phyloP scores from a whole-genome alignment of 805 yeast genomes.

The Wickerhamomyces bovis region DNA sequence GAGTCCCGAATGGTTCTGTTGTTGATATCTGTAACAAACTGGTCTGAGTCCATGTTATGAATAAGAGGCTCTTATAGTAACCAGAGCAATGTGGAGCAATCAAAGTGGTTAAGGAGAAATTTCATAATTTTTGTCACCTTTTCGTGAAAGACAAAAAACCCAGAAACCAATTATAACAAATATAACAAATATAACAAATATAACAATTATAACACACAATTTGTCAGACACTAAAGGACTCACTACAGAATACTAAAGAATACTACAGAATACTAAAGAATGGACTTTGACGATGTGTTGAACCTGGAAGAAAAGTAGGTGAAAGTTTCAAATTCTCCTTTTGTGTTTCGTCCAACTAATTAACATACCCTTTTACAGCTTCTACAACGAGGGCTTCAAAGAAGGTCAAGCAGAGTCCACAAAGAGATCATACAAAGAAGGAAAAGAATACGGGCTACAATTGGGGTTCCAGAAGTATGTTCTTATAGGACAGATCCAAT shows the following conservation, averaged over 20 bases:
- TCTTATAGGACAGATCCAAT: slow-evolving; percentile 61
- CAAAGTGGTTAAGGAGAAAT: no score
- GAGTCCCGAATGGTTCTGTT: neutral
- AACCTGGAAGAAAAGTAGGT: slow-evolving; percentile 49
- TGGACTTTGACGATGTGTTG: slow-evolving; percentile 48
- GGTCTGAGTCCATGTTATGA: neutral
- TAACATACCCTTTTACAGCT: no score
- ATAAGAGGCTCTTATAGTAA: no score
- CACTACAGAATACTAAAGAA: neutral
- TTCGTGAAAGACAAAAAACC: neutral
- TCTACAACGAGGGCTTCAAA: slow-evolving; percentile 59
- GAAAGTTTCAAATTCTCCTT: no score
- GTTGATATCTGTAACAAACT: no score
- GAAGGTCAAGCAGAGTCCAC: slow-evolving; percentile 67
- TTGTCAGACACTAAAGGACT: neutral
- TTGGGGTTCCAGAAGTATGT: slow-evolving; percentile 69
- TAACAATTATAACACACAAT: no score
- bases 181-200: no score
- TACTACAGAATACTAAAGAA: no score
- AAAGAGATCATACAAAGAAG: slow-evolving; percentile 59
- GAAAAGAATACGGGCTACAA: slow-evolving; percentile 79
- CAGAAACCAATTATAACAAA: no score
- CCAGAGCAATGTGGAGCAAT: no score
- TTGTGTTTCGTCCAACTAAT: no score
- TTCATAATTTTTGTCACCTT: neutral